phyloP scores from a whole-genome alignment of 2,329 filamentous ascomycete species.

The Cordyceps cicadae region DNA sequence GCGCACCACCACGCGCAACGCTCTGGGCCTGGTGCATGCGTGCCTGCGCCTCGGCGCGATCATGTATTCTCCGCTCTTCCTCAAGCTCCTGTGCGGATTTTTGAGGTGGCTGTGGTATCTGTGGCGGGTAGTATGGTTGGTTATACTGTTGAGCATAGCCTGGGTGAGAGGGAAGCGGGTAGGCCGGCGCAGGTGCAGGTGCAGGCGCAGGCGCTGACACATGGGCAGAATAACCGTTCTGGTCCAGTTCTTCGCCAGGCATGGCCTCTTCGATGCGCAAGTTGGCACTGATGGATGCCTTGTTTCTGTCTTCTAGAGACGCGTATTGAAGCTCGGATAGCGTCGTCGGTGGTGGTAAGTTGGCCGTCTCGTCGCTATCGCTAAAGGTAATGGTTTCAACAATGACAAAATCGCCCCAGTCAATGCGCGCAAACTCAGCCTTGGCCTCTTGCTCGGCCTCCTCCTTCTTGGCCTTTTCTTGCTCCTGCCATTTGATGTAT shows the following conservation, averaged over 20 bases:
- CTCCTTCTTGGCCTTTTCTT: slow-evolving; percentile 81
- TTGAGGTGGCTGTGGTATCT: slow-evolving; percentile 21
- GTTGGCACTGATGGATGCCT: slow-evolving; percentile 73
- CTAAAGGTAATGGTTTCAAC: slow-evolving; percentile 92
- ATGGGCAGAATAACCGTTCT: slow-evolving; percentile 36
- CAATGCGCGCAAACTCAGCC: slow-evolving; percentile 70
- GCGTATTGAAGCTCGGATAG: slow-evolving; percentile 89
- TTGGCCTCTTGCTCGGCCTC: slow-evolving; percentile 79
- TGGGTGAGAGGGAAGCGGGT: slow-evolving; percentile 38
- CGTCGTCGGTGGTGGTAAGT: slow-evolving; percentile 81
- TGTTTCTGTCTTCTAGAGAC: slow-evolving; percentile 89
- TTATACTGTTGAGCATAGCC: slow-evolving; percentile 30
- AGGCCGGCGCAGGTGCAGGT: slow-evolving; percentile 24
- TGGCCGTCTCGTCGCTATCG: slow-evolving; percentile 75
- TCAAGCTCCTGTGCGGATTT: slow-evolving; percentile 48
- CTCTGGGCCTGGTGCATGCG: slow-evolving; percentile 70
- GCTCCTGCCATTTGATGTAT: slow-evolving; percentile 75
- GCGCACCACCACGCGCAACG: slow-evolving; percentile 60
- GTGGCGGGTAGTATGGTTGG: slow-evolving; percentile 24
- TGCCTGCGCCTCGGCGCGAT: slow-evolving; percentile 49
- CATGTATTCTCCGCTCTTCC: slow-evolving; percentile 54
- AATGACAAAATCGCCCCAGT: slow-evolving; percentile 96
- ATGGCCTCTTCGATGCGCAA: slow-evolving; percentile 91
- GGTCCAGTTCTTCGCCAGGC: slow-evolving; percentile 64
- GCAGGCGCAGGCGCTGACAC: slow-evolving; percentile 26